Evolutionary conservation across 1,284 basidiomycete species (phyloP).

Genomic region (Ustilago nuda): DNA sequence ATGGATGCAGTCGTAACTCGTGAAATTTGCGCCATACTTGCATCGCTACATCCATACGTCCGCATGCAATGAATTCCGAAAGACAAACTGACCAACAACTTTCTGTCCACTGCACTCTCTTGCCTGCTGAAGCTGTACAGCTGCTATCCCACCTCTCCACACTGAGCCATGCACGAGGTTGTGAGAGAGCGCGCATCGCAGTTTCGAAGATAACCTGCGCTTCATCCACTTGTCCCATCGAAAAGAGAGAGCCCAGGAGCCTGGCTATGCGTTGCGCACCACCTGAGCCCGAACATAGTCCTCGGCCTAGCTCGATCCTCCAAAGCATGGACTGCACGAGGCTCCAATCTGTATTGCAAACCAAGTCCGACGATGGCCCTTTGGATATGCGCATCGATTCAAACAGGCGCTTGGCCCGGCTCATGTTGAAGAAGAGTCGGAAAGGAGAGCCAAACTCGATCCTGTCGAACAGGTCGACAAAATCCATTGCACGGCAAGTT

Average conservation of each 20-base stretch:
- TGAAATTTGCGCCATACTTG: constrained; percentile 50
- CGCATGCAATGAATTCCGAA: constrained; percentile 45
- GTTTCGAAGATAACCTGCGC: constrained; percentile 38
- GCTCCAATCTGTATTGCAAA: constrained; percentile 8
- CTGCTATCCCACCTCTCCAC: not conserved
- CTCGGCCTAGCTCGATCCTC: constrained; percentile 52
- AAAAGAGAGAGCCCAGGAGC: constrained; percentile 52
- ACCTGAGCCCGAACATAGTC: constrained; percentile 49
- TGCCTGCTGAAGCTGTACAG: not conserved
- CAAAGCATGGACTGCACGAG: constrained; percentile 12
- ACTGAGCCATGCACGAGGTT: constrained; percentile 22
- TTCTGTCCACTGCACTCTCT: constrained; percentile 50
- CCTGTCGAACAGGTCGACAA: constrained; percentile 42
- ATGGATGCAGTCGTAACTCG: constrained; percentile 21
- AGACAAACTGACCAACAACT: constrained; percentile 57
- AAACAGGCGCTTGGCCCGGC: constrained; percentile 31
- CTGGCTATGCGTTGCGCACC: constrained; percentile 55
- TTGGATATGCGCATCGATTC: not conserved
- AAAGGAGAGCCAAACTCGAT: constrained; percentile 56
- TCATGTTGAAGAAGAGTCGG: constrained; percentile 48
- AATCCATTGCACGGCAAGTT: constrained; percentile 3
- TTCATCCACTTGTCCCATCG: constrained; percentile 31
- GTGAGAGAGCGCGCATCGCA: constrained; percentile 41
- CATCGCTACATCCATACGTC: constrained; percentile 48
- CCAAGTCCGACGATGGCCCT: not conserved